Conservation (phyloP, 1,284 basidiomycete species). For the Vanrija sp. region DNA sequence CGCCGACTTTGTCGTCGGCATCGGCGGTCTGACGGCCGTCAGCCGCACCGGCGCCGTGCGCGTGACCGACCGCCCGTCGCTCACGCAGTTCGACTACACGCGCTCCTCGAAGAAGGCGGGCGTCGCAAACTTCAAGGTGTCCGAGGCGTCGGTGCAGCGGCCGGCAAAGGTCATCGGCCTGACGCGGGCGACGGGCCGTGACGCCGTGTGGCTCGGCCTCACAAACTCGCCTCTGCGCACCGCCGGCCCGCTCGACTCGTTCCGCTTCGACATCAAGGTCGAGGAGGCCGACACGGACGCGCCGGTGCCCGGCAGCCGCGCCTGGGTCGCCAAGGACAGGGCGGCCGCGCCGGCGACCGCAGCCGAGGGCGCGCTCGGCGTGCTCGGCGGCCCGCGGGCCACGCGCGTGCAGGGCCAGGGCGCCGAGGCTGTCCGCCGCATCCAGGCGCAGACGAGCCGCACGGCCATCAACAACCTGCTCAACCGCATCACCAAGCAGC, state of each 20-base stretch:
- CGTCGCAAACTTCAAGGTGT: constrained; percentile 29
- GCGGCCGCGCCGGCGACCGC: neutral
- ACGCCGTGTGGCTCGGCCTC: constrained; percentile 3
- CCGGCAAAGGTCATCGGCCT: constrained; percentile 37
- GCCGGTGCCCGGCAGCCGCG: neutral
- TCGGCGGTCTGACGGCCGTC: constrained; percentile 39
- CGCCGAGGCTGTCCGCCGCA: neutral
- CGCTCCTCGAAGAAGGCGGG: constrained; percentile 23
- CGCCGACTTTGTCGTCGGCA: constrained; percentile 35
- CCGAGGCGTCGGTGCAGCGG: constrained; percentile 19
- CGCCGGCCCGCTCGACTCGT: constrained; percentile 33
- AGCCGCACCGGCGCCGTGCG: constrained; percentile 11
- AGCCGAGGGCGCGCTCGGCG: constrained; percentile 6
- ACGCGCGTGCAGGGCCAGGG: constrained; percentile 1
- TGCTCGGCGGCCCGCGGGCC: constrained; percentile 7
- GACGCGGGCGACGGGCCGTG: neutral
- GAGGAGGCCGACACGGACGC: constrained; percentile 4
- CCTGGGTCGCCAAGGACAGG: constrained; percentile 14
- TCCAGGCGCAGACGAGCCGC: neutral
- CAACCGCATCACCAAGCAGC: too few relatives aligned
- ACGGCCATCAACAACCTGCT: constrained; percentile 3
- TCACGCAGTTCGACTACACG: constrained; percentile 29
- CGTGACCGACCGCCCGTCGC: constrained; percentile 8
- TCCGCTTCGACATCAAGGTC: constrained; percentile 37
- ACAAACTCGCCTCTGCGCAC: constrained; percentile 10